Base-by-base conservation (phyloP, 495 filamentous ascomycete species). In the Podospora fimiseda region DNA sequence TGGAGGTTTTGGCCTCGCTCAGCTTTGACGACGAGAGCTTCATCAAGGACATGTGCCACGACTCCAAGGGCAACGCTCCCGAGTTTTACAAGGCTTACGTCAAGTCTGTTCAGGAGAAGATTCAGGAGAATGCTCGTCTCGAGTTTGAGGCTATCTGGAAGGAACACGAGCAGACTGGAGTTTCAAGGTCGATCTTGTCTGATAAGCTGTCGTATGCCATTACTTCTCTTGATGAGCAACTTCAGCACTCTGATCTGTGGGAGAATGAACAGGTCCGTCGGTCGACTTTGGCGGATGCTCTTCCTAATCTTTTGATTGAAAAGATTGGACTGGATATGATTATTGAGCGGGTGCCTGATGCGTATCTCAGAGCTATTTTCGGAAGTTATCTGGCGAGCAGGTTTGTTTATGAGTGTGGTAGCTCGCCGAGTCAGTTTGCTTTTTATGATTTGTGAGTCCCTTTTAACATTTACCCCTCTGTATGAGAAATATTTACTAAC, bases 71-170 rank as follows among this genome's bases (percentile, higher is more conserved):
- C 50, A 83, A 84, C 24, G 84, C 82, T 2, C 93, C 93, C 0
- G 78, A 81, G 21, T 98, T 98, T 78, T 98, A 98, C 80, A 73
- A 86, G 62, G 80, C 81, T 14, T 98, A 98, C 58, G 93, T 98
- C 60, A 88, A 87, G 73, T 77, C 88, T 50, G 94, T 97, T 2
- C 93, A 98, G 68, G 78, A 80, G 38, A 86, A 83, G 42, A 96
- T 98, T 70, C 83, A 88, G 71, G 77, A 86, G 43, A 98, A 98
- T 57, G 93, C 94, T 41, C 74, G 78, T 2, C 80, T 98, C 46
- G 93, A 98, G 71, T 98, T 98, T 53, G 94, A 97, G 69, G 93
- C 93, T 48, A 91, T 98, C 69, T 98, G 93, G 93, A 82, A 85
- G 52, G 93, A 97, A 69, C 82, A 96, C 65, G 80, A 90, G 71